Conservation (phyloP, 208 protist species). For the Plasmodiophora brassicae region DNA sequence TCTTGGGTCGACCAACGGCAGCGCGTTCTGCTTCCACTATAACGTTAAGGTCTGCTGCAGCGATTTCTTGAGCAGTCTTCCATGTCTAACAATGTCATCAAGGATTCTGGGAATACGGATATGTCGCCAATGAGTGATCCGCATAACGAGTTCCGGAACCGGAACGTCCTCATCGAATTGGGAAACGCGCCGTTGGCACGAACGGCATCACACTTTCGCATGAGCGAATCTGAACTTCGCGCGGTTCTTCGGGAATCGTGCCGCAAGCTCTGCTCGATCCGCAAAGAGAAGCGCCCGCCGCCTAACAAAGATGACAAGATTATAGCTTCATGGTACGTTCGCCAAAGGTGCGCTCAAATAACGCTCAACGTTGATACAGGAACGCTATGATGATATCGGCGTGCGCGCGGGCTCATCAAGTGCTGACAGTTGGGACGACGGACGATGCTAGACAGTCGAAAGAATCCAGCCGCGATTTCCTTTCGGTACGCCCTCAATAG, state of each 20-base stretch:
- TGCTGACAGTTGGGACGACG: neutral
- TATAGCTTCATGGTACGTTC: slow-evolving; percentile 16
- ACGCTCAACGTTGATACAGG: neutral
- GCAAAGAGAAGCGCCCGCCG: neutral
- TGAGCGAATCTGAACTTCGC: neutral
- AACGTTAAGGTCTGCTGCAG: neutral
- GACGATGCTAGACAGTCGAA: neutral
- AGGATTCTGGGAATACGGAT: neutral
- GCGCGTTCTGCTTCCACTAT: slow-evolving; percentile 1
- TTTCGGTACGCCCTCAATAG: no score
- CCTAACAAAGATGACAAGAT: slow-evolving; percentile 29
- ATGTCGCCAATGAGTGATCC: slow-evolving; percentile 6
- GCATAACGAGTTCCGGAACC: neutral
- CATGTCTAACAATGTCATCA: neutral
- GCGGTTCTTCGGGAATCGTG: neutral
- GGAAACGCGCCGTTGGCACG: neutral
- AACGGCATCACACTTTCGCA: neutral
- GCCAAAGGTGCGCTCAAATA: neutral
- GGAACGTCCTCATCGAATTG: neutral
- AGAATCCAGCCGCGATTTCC: neutral
- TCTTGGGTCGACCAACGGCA: neutral
- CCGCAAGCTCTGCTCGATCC: neutral
- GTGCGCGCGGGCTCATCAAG: neutral
- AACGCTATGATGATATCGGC: slow-evolving; percentile 36
- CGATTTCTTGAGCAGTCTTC: neutral